Base-by-base conservation (phyloP, 306 rosid species). In the Dryas alaskensis region DNA sequence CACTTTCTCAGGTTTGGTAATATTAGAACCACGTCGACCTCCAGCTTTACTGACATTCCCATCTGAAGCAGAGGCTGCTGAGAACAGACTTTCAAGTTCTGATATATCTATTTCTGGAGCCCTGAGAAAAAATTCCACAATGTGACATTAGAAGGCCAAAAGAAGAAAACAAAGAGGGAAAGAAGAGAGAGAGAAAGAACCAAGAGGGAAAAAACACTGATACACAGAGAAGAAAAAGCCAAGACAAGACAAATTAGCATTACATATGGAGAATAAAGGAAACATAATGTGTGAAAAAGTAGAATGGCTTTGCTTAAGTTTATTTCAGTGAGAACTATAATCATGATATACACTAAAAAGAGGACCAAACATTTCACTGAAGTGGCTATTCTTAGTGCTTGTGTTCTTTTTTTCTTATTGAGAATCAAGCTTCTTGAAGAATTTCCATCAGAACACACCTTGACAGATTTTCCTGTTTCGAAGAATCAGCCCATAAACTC, bases 61-160 rank as follows among this genome's bases (percentile, higher is more conserved):
- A 80, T 94, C 98, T 75, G 98, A 80, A 73, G 86, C 84, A 80
- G 97, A 80, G 65, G 98, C 90, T 60, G 97, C 97, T 73, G 98
- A 91, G 87, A 94, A 94, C 67, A 94, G 87, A 79, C 82, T 91
- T 88, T 94, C 96, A 69, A 94, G 98, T 85, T 94, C 98, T 72
- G 98, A 84, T 80, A 91, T 89, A 86, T 94, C 98, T 76, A 94
- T 94, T 84, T 94, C 97, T 65, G 97, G 97, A 73, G 97, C 92
- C 90, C 98, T 94, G 67, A 66, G 60, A 85, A 79, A 85, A 69
- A 70, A 14, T 65, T 76, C 14, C 76, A 67, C 57, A 8, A 67
- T 73, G 27, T 65, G 66, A 78, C 71, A 67, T 83, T 78, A 77
- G 83, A 81, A 78, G 69, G 69, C 58, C 70, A 51, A 69, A 54